phyloP scores from a whole-genome alignment of 2,329 filamentous ascomycete species.

The Aureobasidium sp. region DNA sequence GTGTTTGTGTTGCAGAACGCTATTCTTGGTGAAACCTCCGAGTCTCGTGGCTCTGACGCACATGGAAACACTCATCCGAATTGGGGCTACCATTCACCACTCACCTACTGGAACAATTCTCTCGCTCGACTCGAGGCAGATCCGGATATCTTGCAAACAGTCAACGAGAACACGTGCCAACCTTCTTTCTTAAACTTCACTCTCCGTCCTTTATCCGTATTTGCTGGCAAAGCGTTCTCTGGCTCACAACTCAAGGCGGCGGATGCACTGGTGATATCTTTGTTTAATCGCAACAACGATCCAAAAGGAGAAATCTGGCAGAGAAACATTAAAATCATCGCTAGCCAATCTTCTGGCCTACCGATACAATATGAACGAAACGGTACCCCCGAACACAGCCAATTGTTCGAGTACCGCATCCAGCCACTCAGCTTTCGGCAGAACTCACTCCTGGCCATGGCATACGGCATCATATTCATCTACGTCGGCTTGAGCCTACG shows the following conservation, averaged over 20 bases:
- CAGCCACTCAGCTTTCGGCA: slow-evolving; percentile 62
- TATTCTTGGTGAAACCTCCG: slow-evolving; percentile 46
- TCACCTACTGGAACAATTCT: slow-evolving; percentile 71
- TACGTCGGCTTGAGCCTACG: slow-evolving; percentile 61
- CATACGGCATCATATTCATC: slow-evolving; percentile 53
- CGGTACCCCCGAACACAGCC: slow-evolving; percentile 30
- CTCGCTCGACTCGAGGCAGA: slow-evolving; percentile 51
- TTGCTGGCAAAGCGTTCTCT: slow-evolving; percentile 70
- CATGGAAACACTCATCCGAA: not conserved
- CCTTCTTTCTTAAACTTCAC: slow-evolving; percentile 64
- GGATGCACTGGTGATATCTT: slow-evolving; percentile 68
- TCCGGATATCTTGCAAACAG: slow-evolving; percentile 54
- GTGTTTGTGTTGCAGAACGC: slow-evolving; percentile 63
- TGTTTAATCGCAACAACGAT: slow-evolving; percentile 60
- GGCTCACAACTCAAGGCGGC: slow-evolving; percentile 59
- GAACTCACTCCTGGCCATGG: slow-evolving; percentile 52
- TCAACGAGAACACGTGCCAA: slow-evolving; percentile 55
- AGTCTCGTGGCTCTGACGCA: not conserved
- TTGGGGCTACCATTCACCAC: slow-evolving; percentile 75
- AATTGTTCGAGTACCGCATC: slow-evolving; percentile 71
- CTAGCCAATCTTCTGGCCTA: slow-evolving; percentile 7
- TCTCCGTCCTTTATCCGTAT: slow-evolving; percentile 67
- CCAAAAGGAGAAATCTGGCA: slow-evolving; percentile 59
- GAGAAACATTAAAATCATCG: slow-evolving; percentile 36
- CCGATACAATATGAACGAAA: slow-evolving; percentile 9